Evolutionary conservation across 352 stramenopile species (phyloP), one percentile per base, ranked within the genome.

Genomic region (Blastocystis sp.): DNA sequence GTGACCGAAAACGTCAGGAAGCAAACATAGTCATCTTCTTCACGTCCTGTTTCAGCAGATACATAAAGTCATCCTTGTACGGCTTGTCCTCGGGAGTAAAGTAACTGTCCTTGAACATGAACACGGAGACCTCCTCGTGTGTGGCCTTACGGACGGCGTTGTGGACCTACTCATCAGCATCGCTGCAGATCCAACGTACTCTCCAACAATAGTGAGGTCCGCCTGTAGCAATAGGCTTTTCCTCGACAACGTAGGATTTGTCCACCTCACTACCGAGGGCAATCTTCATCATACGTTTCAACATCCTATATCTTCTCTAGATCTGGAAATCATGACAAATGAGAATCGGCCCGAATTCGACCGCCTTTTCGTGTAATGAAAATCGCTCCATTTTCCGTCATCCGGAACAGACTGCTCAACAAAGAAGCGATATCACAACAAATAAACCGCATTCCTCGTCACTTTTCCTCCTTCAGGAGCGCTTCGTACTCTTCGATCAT

Each of bases 41-140:
- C 92, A 96, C 94, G 59, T 95, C 93, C 48, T 95, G 92, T 43
- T 92, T 92, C 53, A 96, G 89, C 61, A 96, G 90, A 62, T 96
- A 93, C 11, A 95, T 89, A 56, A 94, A 91, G 64, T 93, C 92
- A 60, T 95, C 93, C 82, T 94, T 92, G 21, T 92, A 91, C 71
- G 93, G 91, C 43, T 95, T 95, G 76, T 91, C 92, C 88, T 94
- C 67, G 14, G 64, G 64, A 23, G 45, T 11, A 40, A 88, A 64
- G 45, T 52, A 79, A 34, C 53, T 79, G 3, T 79, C 64, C 67
- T 79, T 88, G 38, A 88, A 88, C 21, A 76, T 76, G 56, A 88
- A 88, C 60, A 88, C 64, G n/a, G 78, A 88, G 60, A 88, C 78
- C 23, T 88, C 78, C 61, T 88, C 78, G 41, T 79, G 41, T 14